Evolutionary conservation across 2,329 filamentous ascomycete genomes (phyloP), one percentile per base, ranked within the genome.

Genomic region (Periglandula ipomoeae): DNA sequence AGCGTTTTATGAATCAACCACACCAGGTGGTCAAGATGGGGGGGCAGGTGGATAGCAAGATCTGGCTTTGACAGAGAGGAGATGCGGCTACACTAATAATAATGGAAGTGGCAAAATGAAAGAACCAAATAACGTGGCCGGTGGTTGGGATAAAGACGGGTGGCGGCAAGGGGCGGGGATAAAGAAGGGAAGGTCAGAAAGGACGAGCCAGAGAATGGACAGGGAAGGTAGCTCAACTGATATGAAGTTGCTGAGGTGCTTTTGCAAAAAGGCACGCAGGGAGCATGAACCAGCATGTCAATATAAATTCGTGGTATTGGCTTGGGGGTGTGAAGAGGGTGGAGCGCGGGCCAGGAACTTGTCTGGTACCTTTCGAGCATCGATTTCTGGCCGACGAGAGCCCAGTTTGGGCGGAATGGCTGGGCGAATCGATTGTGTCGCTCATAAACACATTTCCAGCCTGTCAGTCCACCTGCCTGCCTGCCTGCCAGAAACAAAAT

Each of bases 91-190:
- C 34, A 35, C 27, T 19, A 45, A 22, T 45, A 44, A 32, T 20
- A 38, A 43, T 44, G 1, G 34, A 38, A 15, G 27, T 44, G 46
- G 46, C 40, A 37, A 44, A 39, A 39, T 5, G 22, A 20, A 42
- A 13, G 32, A 44, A 26, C 15, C 13, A 17, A 30, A 27, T 43
- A 27, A 9, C 15, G 35, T 3, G 47, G 35, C 37, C n/a, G 35
- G 22, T 37, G 38, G 42, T 46, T 46, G 48, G 43, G 48, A 39
- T 42, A 45, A 20, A 20, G 23, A 42, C 27, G 32, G 47, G 30
- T 46, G 44, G 42, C 26, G 43, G 48, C 32, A 46, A 50, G 48
- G 48, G 43, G 32, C 11, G 13, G 40, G 46, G 40, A 49, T 32
- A 44, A 44, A 44, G 38, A 48, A 42, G 20, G 11, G 15, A 37